These are phyloP conservation scores for Aspergillus luchuensis DNA, from an alignment of 2,329 filamentous ascomycete species.

Conservation along the genomic window DNA sequence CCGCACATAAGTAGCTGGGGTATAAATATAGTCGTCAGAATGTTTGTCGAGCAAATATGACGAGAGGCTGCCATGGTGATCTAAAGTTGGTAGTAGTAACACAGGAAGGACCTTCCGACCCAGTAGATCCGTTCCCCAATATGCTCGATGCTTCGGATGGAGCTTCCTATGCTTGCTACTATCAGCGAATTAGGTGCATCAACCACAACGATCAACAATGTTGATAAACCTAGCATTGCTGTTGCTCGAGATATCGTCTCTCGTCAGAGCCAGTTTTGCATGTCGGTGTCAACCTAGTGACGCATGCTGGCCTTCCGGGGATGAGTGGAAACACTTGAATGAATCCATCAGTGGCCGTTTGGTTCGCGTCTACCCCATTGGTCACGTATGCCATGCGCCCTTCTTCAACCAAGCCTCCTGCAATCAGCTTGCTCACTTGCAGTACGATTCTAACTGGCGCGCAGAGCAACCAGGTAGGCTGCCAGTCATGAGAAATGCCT, in stretches of 20 bases:
- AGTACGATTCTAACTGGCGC: constrained; percentile 38
- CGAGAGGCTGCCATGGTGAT: too few relatives aligned
- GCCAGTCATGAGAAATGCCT: background rate
- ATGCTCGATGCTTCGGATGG: background rate
- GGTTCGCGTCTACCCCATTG: constrained; percentile 36
- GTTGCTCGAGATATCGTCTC: background rate
- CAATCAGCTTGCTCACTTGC: background rate
- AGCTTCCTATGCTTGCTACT: background rate
- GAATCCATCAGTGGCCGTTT: constrained; percentile 40
- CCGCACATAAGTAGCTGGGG: too few relatives aligned
- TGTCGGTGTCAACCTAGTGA: constrained; percentile 34
- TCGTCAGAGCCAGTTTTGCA: background rate
- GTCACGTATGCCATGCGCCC: constrained; percentile 32
- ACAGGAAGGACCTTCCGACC: background rate
- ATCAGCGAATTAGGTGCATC: background rate
- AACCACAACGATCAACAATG: background rate
- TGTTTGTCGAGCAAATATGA: too few relatives aligned
- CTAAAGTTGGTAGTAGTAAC: too few relatives aligned
- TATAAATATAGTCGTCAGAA: too few relatives aligned
- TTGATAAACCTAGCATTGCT: background rate
- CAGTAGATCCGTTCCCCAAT: background rate
- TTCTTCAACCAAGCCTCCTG: constrained; percentile 21
- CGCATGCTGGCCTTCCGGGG: constrained; percentile 41
- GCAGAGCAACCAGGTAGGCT: constrained; percentile 33
- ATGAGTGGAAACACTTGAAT: constrained; percentile 43